Evolutionary conservation across 331 rosid species (phyloP).

Genomic region (Telfairia occidentalis): DNA sequence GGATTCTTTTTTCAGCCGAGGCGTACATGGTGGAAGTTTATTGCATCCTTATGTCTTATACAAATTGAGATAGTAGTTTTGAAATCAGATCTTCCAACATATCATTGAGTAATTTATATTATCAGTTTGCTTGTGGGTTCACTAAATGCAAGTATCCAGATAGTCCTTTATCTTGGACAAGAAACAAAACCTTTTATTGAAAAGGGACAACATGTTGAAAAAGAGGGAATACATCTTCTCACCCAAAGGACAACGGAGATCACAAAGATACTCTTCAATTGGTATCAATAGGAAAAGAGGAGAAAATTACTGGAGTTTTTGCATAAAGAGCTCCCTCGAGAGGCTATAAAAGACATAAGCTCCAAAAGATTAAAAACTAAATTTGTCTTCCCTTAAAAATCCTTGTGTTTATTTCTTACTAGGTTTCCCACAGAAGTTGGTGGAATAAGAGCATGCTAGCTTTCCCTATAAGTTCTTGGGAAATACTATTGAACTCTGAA

Average conservation of each 20-base stretch:
- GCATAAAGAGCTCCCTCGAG: background rate
- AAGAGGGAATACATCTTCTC: background rate
- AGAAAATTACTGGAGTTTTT: background rate
- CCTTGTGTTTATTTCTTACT: background rate
- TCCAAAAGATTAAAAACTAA: background rate
- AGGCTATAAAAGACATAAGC: background rate
- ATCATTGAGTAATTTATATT: background rate
- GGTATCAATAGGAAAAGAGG: background rate
- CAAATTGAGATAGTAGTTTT: background rate
- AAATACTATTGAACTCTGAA: background rate
- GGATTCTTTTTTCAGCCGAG: background rate
- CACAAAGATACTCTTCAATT: background rate
- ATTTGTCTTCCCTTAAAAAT: background rate
- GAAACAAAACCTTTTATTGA: background rate
- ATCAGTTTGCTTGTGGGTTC: background rate
- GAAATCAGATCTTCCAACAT: background rate
- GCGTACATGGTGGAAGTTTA: background rate
- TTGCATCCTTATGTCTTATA: background rate
- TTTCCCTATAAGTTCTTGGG: background rate
- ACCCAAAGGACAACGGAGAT: background rate
- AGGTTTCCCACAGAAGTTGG: background rate
- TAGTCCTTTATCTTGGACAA: background rate
- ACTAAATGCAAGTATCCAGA: background rate
- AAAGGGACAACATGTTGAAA: background rate
- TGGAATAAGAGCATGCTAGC: background rate